Conservation (phyloP, 116 monocot species). For the Cymodocea nodosa region DNA sequence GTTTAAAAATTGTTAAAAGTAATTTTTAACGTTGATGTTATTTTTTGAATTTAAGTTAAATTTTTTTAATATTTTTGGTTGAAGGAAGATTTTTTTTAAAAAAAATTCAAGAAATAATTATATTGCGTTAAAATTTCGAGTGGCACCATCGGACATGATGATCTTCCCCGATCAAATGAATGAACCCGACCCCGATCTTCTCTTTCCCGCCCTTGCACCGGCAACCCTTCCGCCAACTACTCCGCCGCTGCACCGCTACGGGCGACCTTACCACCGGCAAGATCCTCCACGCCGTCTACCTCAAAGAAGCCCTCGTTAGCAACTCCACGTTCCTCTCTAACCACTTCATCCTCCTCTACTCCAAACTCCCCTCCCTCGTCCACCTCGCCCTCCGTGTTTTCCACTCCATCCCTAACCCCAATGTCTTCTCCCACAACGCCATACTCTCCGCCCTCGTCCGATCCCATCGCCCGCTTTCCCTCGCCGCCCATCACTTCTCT, state of each 20-base stretch:
- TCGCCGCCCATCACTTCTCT: slow-evolving; percentile 18
- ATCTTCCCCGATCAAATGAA: too few relatives aligned
- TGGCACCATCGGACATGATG: too few relatives aligned
- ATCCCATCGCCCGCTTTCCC: slow-evolving; percentile 1
- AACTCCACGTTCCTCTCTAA: slow-evolving; percentile 38
- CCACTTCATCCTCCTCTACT: slow-evolving; percentile 61
- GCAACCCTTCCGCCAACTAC: slow-evolving; percentile 3
- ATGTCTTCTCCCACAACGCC: slow-evolving; percentile 69
- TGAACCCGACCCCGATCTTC: too few relatives aligned
- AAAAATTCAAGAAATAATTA: too few relatives aligned
- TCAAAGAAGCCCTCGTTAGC: slow-evolving; percentile 21
- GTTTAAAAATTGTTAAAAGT: too few relatives aligned
- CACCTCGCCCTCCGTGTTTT: slow-evolving; percentile 29
- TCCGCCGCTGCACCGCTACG: slow-evolving; percentile 4
- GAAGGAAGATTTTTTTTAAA: too few relatives aligned
- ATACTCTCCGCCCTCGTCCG: slow-evolving; percentile 48
- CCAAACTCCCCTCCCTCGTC: slow-evolving; percentile 22
- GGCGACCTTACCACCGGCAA: slow-evolving; percentile 1
- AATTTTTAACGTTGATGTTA: too few relatives aligned
- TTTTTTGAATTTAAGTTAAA: too few relatives aligned
- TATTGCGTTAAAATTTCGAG: too few relatives aligned
- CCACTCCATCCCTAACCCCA: slow-evolving; percentile 53
- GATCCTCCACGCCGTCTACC: slow-evolving; percentile 42
- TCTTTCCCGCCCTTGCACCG: slow-evolving; percentile 1
- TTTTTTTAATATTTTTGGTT: too few relatives aligned